These are phyloP conservation scores for Alternaria conjuncta DNA, from an alignment of 2,329 filamentous ascomycete species.

Conservation along the genomic window DNA sequence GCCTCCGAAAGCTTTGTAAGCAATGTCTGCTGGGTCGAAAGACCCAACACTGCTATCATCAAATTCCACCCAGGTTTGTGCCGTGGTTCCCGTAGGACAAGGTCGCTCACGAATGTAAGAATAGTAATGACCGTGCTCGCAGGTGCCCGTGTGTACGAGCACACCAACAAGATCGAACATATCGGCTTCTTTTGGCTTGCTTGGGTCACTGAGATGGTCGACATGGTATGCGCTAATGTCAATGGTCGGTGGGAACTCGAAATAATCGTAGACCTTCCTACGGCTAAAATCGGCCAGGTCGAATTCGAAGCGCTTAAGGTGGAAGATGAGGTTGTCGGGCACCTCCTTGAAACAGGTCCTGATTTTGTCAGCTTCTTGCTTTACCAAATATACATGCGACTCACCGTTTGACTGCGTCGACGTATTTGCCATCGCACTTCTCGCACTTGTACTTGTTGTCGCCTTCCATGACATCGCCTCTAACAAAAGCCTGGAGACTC, in stretches of 20 bases:
- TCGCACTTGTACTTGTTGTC: conserved; percentile 99
- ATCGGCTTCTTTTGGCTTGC: conserved; percentile 67
- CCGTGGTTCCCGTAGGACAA: conserved; percentile 53
- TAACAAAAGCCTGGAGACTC: conserved; percentile 92
- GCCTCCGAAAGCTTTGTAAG: conserved; percentile 72
- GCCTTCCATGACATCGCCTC: conserved; percentile 95
- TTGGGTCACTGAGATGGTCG: conserved; percentile 75
- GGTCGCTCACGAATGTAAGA: conserved; percentile 89
- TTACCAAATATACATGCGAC: conserved; percentile 6
- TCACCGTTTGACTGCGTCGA: conserved; percentile 88
- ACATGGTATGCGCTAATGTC: conserved; percentile 91
- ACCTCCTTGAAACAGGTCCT: conserved; percentile 90
- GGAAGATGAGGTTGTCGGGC: conserved; percentile 93
- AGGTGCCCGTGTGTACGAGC: conserved; percentile 89
- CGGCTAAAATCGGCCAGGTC: conserved; percentile 77
- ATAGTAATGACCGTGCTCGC: conserved; percentile 96
- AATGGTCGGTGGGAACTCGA: conserved; percentile 82
- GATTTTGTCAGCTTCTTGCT: conserved; percentile 16
- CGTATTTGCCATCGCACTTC: conserved; percentile 78
- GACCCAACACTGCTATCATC: conserved; percentile 84
- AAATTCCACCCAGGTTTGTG: conserved; percentile 80
- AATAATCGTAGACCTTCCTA: conserved; percentile 95
- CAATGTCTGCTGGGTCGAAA: conserved; percentile 78
- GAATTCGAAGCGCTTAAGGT: conserved; percentile 87
- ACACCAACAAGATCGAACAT: conserved; percentile 94